phyloP scores from a whole-genome alignment of 148 eudicot species.

The Chenopodium album region DNA sequence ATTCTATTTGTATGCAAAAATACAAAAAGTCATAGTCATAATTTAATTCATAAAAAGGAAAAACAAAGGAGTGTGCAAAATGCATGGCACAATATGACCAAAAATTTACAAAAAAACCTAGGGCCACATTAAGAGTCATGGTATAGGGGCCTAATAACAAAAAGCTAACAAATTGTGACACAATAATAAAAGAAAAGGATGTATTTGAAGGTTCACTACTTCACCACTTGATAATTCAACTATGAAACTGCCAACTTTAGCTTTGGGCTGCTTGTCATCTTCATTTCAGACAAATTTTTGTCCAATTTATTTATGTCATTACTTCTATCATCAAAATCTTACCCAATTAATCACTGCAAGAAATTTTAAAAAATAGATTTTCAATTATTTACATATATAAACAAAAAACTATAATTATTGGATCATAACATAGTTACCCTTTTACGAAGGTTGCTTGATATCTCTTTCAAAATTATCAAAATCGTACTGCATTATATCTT shows the following conservation, averaged over 20 bases:
- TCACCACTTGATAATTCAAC: background rate
- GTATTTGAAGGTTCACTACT: slow-evolving; percentile 11
- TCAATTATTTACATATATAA: too few species aligned
- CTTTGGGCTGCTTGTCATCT: slow-evolving; percentile 24
- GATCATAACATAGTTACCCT: too few species aligned
- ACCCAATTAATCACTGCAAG: background rate
- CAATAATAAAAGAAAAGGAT: background rate
- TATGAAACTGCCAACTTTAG: background rate
- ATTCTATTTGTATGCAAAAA: slow-evolving; percentile 11
- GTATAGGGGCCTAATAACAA: background rate
- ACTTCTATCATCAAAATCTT: background rate
- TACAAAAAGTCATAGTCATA: slow-evolving; percentile 16
- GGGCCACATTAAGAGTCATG: background rate
- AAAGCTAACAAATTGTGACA: background rate
- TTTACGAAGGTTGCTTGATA: too few species aligned
- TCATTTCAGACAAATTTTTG: slow-evolving; percentile 20
- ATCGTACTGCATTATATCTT: too few species aligned
- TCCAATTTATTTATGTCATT: slow-evolving; percentile 13
- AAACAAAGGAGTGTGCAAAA: slow-evolving; percentile 9
- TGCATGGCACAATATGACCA: background rate
- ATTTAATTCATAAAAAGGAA: background rate
- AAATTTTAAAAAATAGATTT: too few species aligned
- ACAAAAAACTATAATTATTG: too few species aligned
- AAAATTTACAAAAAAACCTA: too few species aligned
- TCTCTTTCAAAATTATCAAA: too few species aligned